Base-by-base conservation (phyloP, 441 rosid genomes). In the Gossypium davidsonii region DNA sequence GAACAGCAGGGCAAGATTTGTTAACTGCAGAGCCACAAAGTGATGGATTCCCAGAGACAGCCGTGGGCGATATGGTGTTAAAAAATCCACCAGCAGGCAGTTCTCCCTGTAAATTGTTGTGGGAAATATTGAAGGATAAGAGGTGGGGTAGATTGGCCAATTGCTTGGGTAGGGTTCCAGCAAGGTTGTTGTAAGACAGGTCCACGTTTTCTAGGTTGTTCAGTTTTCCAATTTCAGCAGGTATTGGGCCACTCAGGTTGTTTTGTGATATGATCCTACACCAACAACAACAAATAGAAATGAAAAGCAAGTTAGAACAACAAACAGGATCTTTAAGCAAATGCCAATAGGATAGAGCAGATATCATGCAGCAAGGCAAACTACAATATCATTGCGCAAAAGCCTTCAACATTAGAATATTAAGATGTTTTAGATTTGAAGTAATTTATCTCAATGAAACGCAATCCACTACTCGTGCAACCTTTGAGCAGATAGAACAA, bases 1-100 rank as follows among this genome's bases (percentile, higher is more conserved):
- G 78, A 60, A 89, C 89, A 0, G 85, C 84, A 3, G 90, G 89
- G 73, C 94, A 89, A 57, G 94, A 89, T 53, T 74, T 85, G 52
- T 84, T 89, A 71, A 82, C 92, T 28, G 83, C 85, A 44, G 94
- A 74, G 21, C 94, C 92, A 39, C 94, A 90, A 63, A 90, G 91
- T 28, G 82, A 82, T 0, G 88, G 88, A 80, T 90, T 90, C 3
- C 84, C 88, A 17, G 77, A 81, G 53, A 90, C 87, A 2, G 94
- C 84, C 44, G 76, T 70, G 3, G 94, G 87, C 2, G 88, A 81
- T 55, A 90, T 77, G 61, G 85, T 80, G 76, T 90, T 90, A 75
- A 90, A 90, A 60, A 90, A 82, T 23, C 84, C 89, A 57, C 90
- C 94, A 10, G 87, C 76, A 76, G 94, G 94, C 63, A 90, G 83